These are phyloP conservation scores for Nigrograna mackinnonii DNA, from an alignment of 2,329 filamentous ascomycete species.

Conservation along the genomic window DNA sequence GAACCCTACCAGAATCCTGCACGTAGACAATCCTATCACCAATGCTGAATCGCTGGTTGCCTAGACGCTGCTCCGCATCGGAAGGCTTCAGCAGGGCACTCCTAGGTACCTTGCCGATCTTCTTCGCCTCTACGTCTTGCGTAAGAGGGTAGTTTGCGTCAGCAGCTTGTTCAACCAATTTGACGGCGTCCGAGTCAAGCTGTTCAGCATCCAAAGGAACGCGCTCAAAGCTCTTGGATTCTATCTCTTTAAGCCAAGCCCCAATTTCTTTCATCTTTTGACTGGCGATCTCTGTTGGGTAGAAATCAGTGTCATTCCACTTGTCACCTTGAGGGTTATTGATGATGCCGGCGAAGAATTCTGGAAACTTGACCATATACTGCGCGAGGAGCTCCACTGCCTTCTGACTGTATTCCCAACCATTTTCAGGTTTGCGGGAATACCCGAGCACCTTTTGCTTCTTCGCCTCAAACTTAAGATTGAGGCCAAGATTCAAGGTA, in stretches of 20 bases:
- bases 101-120: conserved; percentile 79
- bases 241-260: conserved; percentile 87
- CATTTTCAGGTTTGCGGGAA: conserved; percentile 80
- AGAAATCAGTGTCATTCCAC: conserved; percentile 84
- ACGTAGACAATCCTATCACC: conserved; percentile 94
- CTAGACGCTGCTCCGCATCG: conserved; percentile 91
- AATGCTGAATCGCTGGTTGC: conserved; percentile 79
- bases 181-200: conserved; percentile 87
- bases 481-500: conserved; percentile 88
- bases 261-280: conserved; percentile 90
- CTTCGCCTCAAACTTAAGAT: conserved; percentile 94
- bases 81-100: conserved; percentile 88
- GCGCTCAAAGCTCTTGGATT: conserved; percentile 89
- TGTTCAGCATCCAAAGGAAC: conserved; percentile 98
- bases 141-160: conserved; percentile 53
- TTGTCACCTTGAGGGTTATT: conserved; percentile 84
- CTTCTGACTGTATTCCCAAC: conserved; percentile 94
- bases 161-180: conserved; percentile 75
- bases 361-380: conserved; percentile 93
- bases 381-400: conserved; percentile 79
- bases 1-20: conserved; percentile 89
- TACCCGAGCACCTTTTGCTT: conserved; percentile 96
- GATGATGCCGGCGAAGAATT: conserved; percentile 90
- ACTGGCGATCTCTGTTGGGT: conserved; percentile 72
- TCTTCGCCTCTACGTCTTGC: conserved; percentile 60